Conservation (phyloP, 2,329 filamentous ascomycete species). For the Cephalotrichum gorgonifer region DNA sequence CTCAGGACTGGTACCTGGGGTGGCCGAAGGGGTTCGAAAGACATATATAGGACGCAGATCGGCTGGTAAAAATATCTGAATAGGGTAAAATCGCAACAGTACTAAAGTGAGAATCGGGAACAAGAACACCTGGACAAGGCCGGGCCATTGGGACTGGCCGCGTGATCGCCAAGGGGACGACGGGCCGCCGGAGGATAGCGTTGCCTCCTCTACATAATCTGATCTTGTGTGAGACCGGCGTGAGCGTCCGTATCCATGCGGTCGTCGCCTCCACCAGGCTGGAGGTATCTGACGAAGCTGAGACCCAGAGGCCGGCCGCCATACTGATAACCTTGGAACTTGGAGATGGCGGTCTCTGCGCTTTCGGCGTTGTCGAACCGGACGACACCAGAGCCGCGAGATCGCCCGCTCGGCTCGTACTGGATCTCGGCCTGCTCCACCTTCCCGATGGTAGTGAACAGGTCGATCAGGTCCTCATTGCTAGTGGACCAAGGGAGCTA, state of each 20-base stretch:
- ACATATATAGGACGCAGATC: background rate
- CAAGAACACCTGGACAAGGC: background rate
- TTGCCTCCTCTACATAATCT: conserved; percentile 67
- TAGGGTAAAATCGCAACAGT: background rate
- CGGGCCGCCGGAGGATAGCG: background rate
- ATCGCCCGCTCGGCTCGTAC: conserved; percentile 93
- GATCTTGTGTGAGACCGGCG: conserved; percentile 80
- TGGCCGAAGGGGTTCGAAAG: background rate
- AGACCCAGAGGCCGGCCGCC: conserved; percentile 88
- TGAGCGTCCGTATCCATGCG: conserved; percentile 72
- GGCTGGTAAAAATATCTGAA: background rate
- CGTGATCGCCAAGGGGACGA: background rate
- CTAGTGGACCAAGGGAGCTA: conserved; percentile 98
- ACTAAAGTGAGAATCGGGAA: background rate
- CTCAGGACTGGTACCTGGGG: background rate
- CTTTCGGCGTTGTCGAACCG: conserved; percentile 77
- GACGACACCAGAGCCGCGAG: conserved; percentile 91
- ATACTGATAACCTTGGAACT: conserved; percentile 97
- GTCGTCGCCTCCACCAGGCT: conserved; percentile 41
- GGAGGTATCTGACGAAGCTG: conserved; percentile 88
- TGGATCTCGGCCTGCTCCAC: conserved; percentile 99
- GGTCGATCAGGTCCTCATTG: conserved; percentile 91
- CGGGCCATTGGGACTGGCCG: background rate
- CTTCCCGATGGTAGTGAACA: conserved; percentile 96
- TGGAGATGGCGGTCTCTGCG: conserved; percentile 87